phyloP scores from a whole-genome alignment of 495 filamentous ascomycete species.

The Apiosordaria backusii region DNA sequence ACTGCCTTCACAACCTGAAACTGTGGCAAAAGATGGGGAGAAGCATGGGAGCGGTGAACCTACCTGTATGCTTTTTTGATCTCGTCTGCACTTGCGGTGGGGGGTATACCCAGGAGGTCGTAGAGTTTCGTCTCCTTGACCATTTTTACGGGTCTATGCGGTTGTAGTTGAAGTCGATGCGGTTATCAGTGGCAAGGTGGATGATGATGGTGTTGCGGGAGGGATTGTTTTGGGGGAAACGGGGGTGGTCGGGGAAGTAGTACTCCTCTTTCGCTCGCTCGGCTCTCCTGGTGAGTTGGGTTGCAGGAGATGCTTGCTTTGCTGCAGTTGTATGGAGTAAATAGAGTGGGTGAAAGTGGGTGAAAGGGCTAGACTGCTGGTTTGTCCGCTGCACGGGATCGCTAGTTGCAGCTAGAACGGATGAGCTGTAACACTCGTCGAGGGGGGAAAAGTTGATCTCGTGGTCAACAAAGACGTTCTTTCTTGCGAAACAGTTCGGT shows the following conservation, averaged over 20 bases:
- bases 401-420: slow-evolving; percentile 19
- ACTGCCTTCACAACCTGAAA: neutral
- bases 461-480: slow-evolving; percentile 10
- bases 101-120: slow-evolving; percentile 69
- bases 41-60: slow-evolving; percentile 26
- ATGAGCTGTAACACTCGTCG: slow-evolving; percentile 8
- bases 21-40: neutral
- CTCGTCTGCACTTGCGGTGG: slow-evolving; percentile 80
- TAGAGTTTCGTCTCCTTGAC: slow-evolving; percentile 86
- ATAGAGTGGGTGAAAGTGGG: slow-evolving; percentile 3
- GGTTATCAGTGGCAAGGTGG: neutral
- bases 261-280: neutral
- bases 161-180: neutral
- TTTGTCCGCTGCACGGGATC: slow-evolving; percentile 17
- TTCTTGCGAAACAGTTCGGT: slow-evolving; percentile 13
- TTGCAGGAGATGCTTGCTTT: slow-evolving; percentile 13
- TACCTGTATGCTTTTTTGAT: slow-evolving; percentile 97
- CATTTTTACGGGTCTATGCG: slow-evolving; percentile 50
- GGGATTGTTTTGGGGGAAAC: neutral
- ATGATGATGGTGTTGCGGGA: neutral
- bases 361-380: slow-evolving; percentile 9
- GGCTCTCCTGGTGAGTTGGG: slow-evolving; percentile 17
- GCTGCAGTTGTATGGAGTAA: slow-evolving; percentile 14
- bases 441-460: slow-evolving; percentile 8
- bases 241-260: slow-evolving; percentile 8